Base-by-base conservation (phyloP, 768 basidiomycete genomes). In the Mycena sanguinolenta region DNA sequence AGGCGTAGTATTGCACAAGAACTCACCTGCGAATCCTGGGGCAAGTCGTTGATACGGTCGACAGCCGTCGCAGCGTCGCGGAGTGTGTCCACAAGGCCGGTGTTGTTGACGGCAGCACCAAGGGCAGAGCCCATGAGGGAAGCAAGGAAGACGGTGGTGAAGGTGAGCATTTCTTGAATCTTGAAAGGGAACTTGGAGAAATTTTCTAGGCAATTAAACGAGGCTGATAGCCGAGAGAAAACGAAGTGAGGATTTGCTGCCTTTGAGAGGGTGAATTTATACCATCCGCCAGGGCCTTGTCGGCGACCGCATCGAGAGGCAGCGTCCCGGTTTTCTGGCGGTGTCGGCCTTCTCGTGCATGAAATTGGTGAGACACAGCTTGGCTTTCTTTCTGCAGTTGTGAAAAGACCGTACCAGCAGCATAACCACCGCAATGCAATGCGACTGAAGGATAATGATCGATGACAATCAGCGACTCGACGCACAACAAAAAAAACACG, bases 151-250 rank as follows among this genome's bases (percentile, higher is more conserved):
- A 62, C 44, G 42, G 67, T 42, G 38, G 44, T 57, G 59, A 68
- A 62, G n/a, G 66, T 60, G 52, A 68, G 52, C 67, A 68, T 68
- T 54, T 53, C 59, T 30, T 50, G 52, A 23, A 6, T 34, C 27
- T 59, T 62, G 16, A 21, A 57, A 62, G 16, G n/a, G 58, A 42
- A n/a, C n/a, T n/a, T n/a, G n/a, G n/a, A 53, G 27, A 54, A 67
- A 30, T n/a, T n/a, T n/a, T n/a, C n/a, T n/a, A 36, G 38, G 23
- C 34, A 63, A 28, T 21, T 55, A 21, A 32, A 65, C 34, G 30
- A 53, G 34, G 32, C 49, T 59, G 4, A 30, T 5, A 16, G 38
- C 36, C 21, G 46, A 16, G 36, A 53, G 46, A 38, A 21, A 27
- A 58, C 60, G 28, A 58, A 58, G 50, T 46, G 21, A 46, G 25